Evolutionary conservation across 306 rosid species (phyloP), one percentile per base, ranked within the genome.

Genomic region (Dalbergia oliveri): DNA sequence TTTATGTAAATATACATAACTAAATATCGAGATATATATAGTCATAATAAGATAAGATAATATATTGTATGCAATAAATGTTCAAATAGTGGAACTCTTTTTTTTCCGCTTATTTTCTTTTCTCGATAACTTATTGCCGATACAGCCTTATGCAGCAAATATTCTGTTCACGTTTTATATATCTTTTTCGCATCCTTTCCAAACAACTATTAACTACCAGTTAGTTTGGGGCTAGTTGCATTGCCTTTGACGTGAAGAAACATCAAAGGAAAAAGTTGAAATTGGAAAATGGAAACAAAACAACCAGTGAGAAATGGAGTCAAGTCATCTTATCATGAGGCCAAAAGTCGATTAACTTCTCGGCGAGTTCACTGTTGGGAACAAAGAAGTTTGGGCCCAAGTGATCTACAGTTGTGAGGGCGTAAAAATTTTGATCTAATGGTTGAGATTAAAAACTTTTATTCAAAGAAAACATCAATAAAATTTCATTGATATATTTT

Each of bases 281-380:
- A 73, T 23, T 37, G 58, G 75, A 83, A 81, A 26, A 84, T 74
- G 58, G 67, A 85, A 85, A 84, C 75, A 61, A 68, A 78, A 77
- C 51, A 83, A 76, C 54, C 77, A 16, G 26, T 2, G 58, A 72
- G 44, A 39, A 70, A 54, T 61, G 80, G 88, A 79, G 23, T 21
- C 8, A 83, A 69, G 75, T 81, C 70, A 15, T 87, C 71, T 87
- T 73, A 84, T 87, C 73, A 49, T 54, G 39, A 66, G 65, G 21
- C 34, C 74, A 47, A 83, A 86, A 84, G 89, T 39, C 14, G 80
- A 56, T 82, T 60, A 57, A 21, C 63, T 79, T 81, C 77, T 71
- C 65, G 1, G 3, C 31, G 31, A 26, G 31, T 26, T 2, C 23
- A 21, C 1, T 26, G 31, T 1, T 26, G 31, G 3, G 31, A 2